Evolutionary conservation across 225 moss, liverwort and hornwort species (phyloP).

Genomic region (Physcomitrium patens): DNA sequence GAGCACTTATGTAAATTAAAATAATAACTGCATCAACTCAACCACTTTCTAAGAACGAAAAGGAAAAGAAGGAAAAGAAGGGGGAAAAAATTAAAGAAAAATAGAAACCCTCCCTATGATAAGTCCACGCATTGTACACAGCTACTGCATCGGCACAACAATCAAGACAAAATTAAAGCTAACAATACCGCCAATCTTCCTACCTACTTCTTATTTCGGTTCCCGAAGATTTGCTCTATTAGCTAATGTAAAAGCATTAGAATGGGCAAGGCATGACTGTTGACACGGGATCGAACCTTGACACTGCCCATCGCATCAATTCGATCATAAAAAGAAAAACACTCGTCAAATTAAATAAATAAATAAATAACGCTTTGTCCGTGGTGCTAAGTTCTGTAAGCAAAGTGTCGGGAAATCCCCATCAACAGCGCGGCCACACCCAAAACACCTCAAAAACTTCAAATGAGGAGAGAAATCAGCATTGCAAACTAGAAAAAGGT

Average conservation of each 20-base stretch:
- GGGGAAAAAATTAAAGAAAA: too few relatives aligned
- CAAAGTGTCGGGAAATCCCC: not conserved
- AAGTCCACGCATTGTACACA: not conserved
- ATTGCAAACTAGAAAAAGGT: not conserved
- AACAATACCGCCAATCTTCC: not conserved
- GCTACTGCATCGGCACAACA: not conserved
- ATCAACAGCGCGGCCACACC: not conserved
- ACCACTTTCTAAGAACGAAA: too few relatives aligned
- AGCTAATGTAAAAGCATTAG: not conserved
- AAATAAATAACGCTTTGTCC: too few relatives aligned
- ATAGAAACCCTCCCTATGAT: not conserved
- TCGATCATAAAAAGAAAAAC: too few relatives aligned
- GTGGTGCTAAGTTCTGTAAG: too few relatives aligned
- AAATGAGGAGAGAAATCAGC: not conserved
- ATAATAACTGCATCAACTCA: too few relatives aligned
- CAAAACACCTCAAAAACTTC: not conserved
- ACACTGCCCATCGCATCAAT: not conserved
- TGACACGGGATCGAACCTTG: not conserved
- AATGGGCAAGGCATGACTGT: not conserved
- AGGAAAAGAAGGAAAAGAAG: too few relatives aligned
- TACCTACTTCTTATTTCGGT: not conserved
- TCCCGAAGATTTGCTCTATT: slow-evolving; percentile 14
- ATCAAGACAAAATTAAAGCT: not conserved
- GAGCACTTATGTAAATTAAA: not conserved
- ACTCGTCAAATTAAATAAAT: too few relatives aligned